Percentiles rank a stretch among this genome's conserved stretches.
These are phyloP conservation scores for Cladosporium sp. DNA, from an alignment of 2,329 filamentous ascomycete genomes.

Conservation along the genomic window DNA sequence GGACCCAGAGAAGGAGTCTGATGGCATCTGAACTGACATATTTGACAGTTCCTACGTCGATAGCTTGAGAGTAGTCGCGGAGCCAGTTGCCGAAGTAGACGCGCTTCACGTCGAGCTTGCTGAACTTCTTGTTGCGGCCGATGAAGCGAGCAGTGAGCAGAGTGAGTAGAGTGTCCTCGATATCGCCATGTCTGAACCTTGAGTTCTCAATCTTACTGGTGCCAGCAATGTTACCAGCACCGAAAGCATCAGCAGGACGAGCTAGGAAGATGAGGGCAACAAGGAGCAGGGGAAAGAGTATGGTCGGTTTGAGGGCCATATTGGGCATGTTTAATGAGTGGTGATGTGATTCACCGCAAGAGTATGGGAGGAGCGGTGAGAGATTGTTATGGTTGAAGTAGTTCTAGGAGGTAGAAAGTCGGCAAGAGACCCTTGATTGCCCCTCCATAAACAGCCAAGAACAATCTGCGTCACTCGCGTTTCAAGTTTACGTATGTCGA, in stretches of 20 bases:
- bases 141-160: slow-evolving; percentile 37
- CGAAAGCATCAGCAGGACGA: slow-evolving; percentile 36
- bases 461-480: background rate
- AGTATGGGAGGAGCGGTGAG: background rate
- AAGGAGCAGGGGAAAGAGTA: slow-evolving; percentile 22
- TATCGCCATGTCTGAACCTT: slow-evolving; percentile 44
- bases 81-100: slow-evolving; percentile 41
- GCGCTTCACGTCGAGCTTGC: slow-evolving; percentile 59
- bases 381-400: background rate
- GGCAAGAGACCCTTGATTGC: background rate
- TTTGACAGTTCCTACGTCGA: slow-evolving; percentile 52
- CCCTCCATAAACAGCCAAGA: slow-evolving; percentile 6
- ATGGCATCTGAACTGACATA: slow-evolving; percentile 53
- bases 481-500: background rate
- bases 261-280: slow-evolving; percentile 26
- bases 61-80: slow-evolving; percentile 52
- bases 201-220: slow-evolving; percentile 40
- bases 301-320: slow-evolving; percentile 5
- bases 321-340: background rate
- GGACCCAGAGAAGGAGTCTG: slow-evolving; percentile 52
- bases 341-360: background rate
- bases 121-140: slow-evolving; percentile 68
- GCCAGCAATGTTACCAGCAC: slow-evolving; percentile 44
- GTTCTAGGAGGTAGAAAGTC: background rate
- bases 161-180: slow-evolving; percentile 48